A percentile compares a stretch with the other conserved stretches of the same genome.
Conservation (phyloP, 331 rosid genomes). For the Erythrophleum ivorense region DNA sequence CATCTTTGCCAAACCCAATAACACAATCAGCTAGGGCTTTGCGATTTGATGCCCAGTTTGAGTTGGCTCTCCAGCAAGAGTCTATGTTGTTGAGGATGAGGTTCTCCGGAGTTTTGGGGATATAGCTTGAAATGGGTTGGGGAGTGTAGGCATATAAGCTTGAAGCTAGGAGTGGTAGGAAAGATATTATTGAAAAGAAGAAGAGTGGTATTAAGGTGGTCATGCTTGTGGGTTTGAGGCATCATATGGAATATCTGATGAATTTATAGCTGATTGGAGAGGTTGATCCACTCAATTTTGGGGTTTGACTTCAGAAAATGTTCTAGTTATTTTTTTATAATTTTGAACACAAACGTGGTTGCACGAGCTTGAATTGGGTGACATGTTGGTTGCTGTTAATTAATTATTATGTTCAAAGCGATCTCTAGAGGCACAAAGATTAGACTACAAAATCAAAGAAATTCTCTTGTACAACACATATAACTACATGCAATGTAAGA, state of each 20-base stretch:
- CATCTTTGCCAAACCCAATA: slow-evolving; percentile 71
- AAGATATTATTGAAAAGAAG: slow-evolving; percentile 32
- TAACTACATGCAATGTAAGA: neutral
- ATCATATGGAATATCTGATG: slow-evolving; percentile 21
- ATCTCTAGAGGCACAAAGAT: neutral
- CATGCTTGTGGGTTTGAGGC: slow-evolving; percentile 47
- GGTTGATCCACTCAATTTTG: slow-evolving; percentile 63
- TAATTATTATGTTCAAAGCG: neutral
- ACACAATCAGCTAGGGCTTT: slow-evolving; percentile 70
- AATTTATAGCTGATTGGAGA: slow-evolving; percentile 51
- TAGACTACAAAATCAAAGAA: neutral
- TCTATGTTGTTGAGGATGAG: slow-evolving; percentile 62
- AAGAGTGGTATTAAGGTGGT: slow-evolving; percentile 38
- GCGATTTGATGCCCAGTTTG: slow-evolving; percentile 71
- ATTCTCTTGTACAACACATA: neutral
- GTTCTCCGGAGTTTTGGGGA: slow-evolving; percentile 13
- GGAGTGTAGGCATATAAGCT: neutral
- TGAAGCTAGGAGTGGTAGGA: neutral
- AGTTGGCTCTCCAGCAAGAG: slow-evolving; percentile 65
- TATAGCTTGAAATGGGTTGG: neutral
- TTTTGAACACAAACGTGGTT: slow-evolving; percentile 46
- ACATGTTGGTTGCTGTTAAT: neutral
- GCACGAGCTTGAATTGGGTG: slow-evolving; percentile 52
- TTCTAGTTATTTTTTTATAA: neutral
- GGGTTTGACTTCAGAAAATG: slow-evolving; percentile 33